phyloP scores from a whole-genome alignment of 2,329 filamentous ascomycete genomes.

The Cladophialophora psammophila region DNA sequence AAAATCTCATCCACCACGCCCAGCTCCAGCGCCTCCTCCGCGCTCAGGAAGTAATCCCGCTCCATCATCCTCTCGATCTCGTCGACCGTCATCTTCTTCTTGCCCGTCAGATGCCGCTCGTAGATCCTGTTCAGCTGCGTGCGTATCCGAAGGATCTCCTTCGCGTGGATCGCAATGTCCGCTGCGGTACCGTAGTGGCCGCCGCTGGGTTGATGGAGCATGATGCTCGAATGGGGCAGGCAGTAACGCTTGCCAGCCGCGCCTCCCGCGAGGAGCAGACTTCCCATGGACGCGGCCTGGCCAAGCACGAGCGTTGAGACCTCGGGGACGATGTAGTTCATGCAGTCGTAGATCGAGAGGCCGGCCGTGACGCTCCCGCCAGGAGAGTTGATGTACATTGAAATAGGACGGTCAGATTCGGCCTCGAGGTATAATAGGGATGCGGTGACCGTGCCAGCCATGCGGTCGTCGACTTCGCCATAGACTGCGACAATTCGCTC shows the following conservation, averaged over 20 bases:
- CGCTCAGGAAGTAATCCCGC: constrained; percentile 91
- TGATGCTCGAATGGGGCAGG: constrained; percentile 88
- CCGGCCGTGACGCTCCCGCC: constrained; percentile 89
- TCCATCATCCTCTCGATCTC: constrained; percentile 97
- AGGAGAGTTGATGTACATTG: constrained; percentile 96
- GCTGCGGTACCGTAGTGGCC: constrained; percentile 71
- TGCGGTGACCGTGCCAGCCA: constrained; percentile 92
- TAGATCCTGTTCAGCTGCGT: constrained; percentile 91
- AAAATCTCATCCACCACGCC: constrained; percentile 93
- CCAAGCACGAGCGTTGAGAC: constrained; percentile 96
- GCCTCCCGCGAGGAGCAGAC: constrained; percentile 84
- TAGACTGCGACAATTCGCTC: constrained; percentile 51
- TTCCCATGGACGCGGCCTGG: constrained; percentile 94
- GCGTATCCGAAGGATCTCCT: constrained; percentile 88
- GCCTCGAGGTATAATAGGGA: constrained; percentile 98
- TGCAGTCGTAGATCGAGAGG: constrained; percentile 96
- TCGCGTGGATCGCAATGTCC: constrained; percentile 96
- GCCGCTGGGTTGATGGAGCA: constrained; percentile 95
- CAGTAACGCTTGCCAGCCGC: constrained; percentile 84
- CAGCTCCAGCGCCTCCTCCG: constrained; percentile 84
- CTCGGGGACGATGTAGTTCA: constrained; percentile 93
- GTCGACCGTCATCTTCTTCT: constrained; percentile 53
- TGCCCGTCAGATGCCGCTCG: constrained; percentile 76
- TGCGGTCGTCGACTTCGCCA: constrained; percentile 71
- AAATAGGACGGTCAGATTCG: constrained; percentile 86